Percentiles rank a stretch among this genome's conserved stretches.
These are phyloP conservation scores for Yamadazyma tumulicola DNA, from an alignment of 805 yeast genomes.

Conservation along the genomic window DNA sequence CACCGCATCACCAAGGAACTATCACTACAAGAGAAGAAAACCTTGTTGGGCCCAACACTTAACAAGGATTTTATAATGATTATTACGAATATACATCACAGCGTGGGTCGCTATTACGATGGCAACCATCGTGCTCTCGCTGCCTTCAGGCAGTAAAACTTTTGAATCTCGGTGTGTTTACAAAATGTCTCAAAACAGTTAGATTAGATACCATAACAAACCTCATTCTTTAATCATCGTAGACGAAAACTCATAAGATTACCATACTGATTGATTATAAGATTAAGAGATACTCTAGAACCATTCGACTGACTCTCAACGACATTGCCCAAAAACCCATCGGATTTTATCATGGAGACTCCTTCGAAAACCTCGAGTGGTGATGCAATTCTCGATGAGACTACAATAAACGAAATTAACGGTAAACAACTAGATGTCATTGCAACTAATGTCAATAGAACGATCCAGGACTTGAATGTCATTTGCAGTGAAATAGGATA, in stretches of 20 bases:
- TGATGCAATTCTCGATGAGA: constrained; percentile 1
- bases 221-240: neutral
- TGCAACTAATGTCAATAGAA: constrained; percentile 30
- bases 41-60: too few relatives aligned
- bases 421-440: constrained; percentile 25
- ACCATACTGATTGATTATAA: too few relatives aligned
- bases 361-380: constrained; percentile 4
- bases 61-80: too few relatives aligned
- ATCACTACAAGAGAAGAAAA: too few relatives aligned
- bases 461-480: constrained; percentile 39
- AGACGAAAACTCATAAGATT: too few relatives aligned
- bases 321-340: too few relatives aligned
- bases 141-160: too few relatives aligned
- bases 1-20: neutral
- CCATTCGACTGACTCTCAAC: too few relatives aligned
- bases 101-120: too few relatives aligned
- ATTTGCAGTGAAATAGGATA: constrained; percentile 56
- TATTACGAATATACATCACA: too few relatives aligned
- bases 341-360: constrained; percentile 6
- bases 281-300: too few relatives aligned
- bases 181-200: neutral
- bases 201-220: constrained; percentile 1
- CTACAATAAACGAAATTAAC: constrained; percentile 6
- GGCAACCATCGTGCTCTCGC: too few relatives aligned
- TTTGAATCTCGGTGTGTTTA: constrained; percentile 1